A percentile compares a stretch with the other conserved stretches of the same genome.
Evolutionary conservation across 2,329 filamentous ascomycete species (phyloP).

Genomic region (Phoma sp.): DNA sequence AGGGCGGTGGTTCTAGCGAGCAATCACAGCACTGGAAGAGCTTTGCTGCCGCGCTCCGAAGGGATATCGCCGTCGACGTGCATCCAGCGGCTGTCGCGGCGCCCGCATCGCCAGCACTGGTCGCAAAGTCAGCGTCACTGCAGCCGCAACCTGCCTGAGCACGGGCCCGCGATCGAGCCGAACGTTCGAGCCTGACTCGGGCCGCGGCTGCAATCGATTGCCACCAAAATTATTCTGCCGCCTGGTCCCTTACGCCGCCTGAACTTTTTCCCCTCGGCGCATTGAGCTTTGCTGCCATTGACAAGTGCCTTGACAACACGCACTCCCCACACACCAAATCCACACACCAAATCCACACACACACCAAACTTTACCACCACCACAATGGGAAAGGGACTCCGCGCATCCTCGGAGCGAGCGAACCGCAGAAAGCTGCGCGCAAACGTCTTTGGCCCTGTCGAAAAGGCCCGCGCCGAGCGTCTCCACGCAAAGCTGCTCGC

Average conservation of each 20-base stretch:
- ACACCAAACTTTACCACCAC: conserved; percentile 10
- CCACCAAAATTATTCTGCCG: conserved; percentile 32
- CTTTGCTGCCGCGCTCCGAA: no score
- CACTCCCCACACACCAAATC: no score
- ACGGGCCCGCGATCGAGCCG: conserved; percentile 16
- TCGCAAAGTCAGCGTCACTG: conserved; percentile 39
- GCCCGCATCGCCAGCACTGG: conserved; percentile 23
- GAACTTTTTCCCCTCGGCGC: conserved; percentile 20
- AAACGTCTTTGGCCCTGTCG: conserved; percentile 83
- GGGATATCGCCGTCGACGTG: conserved; percentile 26
- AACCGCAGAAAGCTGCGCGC: conserved; percentile 84
- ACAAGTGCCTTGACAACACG: no score
- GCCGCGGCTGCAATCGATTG: conserved; percentile 16
- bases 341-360: conserved; percentile 18
- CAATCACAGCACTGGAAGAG: background rate
- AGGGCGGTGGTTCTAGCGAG: background rate
- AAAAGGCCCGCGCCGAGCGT: conserved; percentile 79
- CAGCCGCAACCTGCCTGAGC: conserved; percentile 25
- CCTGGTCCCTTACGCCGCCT: background rate
- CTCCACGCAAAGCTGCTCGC: conserved; percentile 87
- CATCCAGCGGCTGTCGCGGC: conserved; percentile 36
- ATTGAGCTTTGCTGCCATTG: background rate
- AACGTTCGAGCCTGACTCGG: conserved; percentile 11
- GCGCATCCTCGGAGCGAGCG: conserved; percentile 79
- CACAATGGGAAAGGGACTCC: conserved; percentile 85